Conservation (phyloP, 1,139 yeast species). For the Citeromyces hawaiiensis region DNA sequence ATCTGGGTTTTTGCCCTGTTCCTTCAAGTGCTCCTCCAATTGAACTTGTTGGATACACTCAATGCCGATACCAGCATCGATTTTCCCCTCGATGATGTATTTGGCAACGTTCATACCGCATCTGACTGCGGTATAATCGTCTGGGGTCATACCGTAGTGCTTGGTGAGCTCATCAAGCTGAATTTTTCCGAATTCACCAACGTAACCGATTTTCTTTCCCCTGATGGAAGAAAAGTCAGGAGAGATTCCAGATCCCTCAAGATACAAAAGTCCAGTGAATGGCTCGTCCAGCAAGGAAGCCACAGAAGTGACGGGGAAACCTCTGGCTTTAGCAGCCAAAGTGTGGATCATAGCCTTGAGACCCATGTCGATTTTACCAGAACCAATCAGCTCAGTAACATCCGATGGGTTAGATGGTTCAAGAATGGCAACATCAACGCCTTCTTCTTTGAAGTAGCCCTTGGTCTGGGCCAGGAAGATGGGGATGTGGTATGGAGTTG, state of each 20-base stretch:
- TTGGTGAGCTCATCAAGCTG: slow-evolving; percentile 43
- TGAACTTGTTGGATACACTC: slow-evolving; percentile 49
- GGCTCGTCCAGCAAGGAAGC: slow-evolving; percentile 46
- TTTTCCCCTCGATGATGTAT: slow-evolving; percentile 37
- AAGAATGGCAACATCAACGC: slow-evolving; percentile 35
- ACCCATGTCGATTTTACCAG: slow-evolving; percentile 47
- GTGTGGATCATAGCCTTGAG: slow-evolving; percentile 51
- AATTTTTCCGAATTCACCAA: slow-evolving; percentile 47
- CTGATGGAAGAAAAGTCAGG: slow-evolving; percentile 33
- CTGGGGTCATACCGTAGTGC: slow-evolving; percentile 41
- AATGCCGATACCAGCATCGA: slow-evolving; percentile 46
- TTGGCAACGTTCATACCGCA: slow-evolving; percentile 52
- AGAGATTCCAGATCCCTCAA: slow-evolving; percentile 37
- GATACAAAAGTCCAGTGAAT: slow-evolving; percentile 40
- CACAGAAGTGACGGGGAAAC: slow-evolving; percentile 42
- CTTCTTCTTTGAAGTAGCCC: slow-evolving; percentile 38
- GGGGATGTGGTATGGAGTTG: slow-evolving; percentile 46
- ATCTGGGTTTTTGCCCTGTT: slow-evolving; percentile 27
- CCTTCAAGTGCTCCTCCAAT: slow-evolving; percentile 34
- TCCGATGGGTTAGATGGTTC: slow-evolving; percentile 49
- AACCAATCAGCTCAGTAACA: slow-evolving; percentile 43
- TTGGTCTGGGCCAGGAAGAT: slow-evolving; percentile 34
- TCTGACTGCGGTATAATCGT: slow-evolving; percentile 45
- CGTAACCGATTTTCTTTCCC: slow-evolving; percentile 42
- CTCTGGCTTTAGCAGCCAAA: slow-evolving; percentile 46